A percentile compares a stretch with the other conserved stretches of the same genome.
These are phyloP conservation scores for Austroboletus novae-zelandiae DNA, from an alignment of 1,284 basidiomycete genomes.

Conservation along the genomic window DNA sequence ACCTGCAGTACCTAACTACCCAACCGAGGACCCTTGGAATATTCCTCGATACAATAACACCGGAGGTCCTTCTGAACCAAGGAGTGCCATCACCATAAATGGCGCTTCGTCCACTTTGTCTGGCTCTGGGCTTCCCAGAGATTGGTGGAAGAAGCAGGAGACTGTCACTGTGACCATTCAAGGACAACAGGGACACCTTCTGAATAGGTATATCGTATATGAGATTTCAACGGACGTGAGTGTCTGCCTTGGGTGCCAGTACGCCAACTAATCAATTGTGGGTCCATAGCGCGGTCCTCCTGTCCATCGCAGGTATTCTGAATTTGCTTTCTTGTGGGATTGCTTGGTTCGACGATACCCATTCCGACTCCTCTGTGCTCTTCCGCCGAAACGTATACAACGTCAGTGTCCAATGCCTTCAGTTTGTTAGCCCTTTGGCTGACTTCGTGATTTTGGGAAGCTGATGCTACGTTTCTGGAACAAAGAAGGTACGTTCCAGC, in stretches of 20 bases:
- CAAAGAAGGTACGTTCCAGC: conserved; percentile 62
- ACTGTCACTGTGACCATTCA: conserved; percentile 66
- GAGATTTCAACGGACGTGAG: conserved; percentile 78
- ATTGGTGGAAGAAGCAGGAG: conserved; percentile 87
- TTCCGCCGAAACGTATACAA: conserved; percentile 89
- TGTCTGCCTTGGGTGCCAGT: conserved; percentile 9
- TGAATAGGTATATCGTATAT: conserved; percentile 82
- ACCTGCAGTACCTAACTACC: conserved; percentile 45
- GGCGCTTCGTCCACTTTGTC: conserved; percentile 57
- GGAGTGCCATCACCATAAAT: conserved; percentile 39
- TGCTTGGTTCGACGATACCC: conserved; percentile 79
- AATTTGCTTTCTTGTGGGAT: conserved; percentile 88
- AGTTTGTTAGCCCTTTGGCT: conserved; percentile 2
- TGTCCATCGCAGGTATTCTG: conserved; percentile 79
- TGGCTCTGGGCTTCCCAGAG: conserved; percentile 67
- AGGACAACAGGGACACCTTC: conserved; percentile 85
- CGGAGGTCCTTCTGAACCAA: conserved; percentile 20
- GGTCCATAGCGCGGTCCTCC: conserved; percentile 53
- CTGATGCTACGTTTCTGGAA: conserved; percentile 86
- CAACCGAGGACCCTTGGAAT: conserved; percentile 75
- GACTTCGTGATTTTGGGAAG: conserved; percentile 36
- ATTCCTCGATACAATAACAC: conserved; percentile 27
- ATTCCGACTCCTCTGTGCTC: conserved; percentile 83
- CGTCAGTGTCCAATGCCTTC: conserved; percentile 49
- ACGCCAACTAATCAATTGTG: conserved; percentile 10